Evolutionary conservation across 2,329 filamentous ascomycete species (phyloP), one percentile per base, ranked within the genome.

Genomic region (Fusarium buharicum): DNA sequence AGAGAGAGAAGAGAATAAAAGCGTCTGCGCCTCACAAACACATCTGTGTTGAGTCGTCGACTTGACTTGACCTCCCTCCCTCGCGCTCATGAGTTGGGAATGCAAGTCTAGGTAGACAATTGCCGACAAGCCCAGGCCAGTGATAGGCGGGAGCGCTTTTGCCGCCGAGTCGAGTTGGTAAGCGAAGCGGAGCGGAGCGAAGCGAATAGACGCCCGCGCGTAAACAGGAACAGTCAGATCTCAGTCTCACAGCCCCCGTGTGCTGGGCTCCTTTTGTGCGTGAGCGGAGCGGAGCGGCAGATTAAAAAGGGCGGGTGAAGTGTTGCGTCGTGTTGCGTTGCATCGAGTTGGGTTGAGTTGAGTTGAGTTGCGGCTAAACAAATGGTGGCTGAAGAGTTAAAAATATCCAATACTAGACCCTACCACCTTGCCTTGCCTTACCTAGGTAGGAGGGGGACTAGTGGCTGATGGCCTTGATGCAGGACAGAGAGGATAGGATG

Each of bases 301-400:
- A 18, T 36, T 16, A 17, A 45, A 30, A 30, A 30, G 17, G 13
- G 58, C 14, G 40, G 50, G 28, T 14, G 30, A 33, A 14, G 30
- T 46, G 38, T 38, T 55, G 40, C 13, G 36, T 49, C 46, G 50
- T 17, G 43, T 49, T 58, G 44, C 13, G 55, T 51, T 36, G 55
- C 33, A 11, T 50, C 17, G 54, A 27, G n/a, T 38, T 33, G 52
- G 40, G 53, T 44, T 27, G 33, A 40, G 44, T 50, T 41, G 45
- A 36, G 36, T 40, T 36, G 48, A 55, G 55, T 55, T 55, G 50
- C 55, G 55, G 50, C 57, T 62, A 62, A 56, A 53, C 30, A 28
- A 30, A 62, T 45, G 48, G 53, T 64, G 61, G 51, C 62, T 65
- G 61, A 65, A 49, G 51, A 45, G 56, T 47, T 64, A 54, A 65